Evolutionary conservation across 805 yeast genomes (phyloP), one percentile per base, ranked within the genome.

Genomic region (Ogataea thermomethanolica): DNA sequence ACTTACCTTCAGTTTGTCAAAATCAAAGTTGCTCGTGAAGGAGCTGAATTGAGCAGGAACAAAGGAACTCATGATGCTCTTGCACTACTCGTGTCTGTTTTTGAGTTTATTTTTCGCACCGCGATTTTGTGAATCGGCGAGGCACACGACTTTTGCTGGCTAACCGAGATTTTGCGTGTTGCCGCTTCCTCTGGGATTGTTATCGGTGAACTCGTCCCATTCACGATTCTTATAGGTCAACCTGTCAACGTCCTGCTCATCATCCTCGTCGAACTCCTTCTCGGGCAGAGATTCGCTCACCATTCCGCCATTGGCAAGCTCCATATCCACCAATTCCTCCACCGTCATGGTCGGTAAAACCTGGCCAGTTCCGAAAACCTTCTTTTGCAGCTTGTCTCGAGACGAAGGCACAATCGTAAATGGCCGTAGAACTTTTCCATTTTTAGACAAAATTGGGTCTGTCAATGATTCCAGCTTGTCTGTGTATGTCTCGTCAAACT

Each of bases 131-230:
- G 35, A 35, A 30, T 40, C 13, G 22, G 35, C 7, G 9, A 7
- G 8, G 25, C n/a, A 21, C 39, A 34, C 44, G 39, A 31, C 39
- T 26, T 21, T 12, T 22, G 7, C 20, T 5, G 3, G 20, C 23
- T 25, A 39, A 6, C 91, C 91, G 40, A 77, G 64, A 51, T 82
- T 78, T 31, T 60, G 60, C 59, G 90, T 88, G 58, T 91, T 91
- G 8, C 99, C 99, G 41, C 90, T 80, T 7, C 99, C 99, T 54
- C 77, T 79, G 0, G 89, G 84, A 58, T 88, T 79, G 3, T 78
- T 77, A 47, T 93, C 99, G 33, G 80, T 79, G 70, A 91, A 93
- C 45, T 85, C 95, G 63, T 93, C 99, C 98, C 98, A 93, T 29
- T 76, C 74, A 42, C 99, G 72, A 41, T 82, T 78, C 55, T 84